Evolutionary conservation across 441 rosid genomes (phyloP).

Genomic region (Jatropha podagrica): DNA sequence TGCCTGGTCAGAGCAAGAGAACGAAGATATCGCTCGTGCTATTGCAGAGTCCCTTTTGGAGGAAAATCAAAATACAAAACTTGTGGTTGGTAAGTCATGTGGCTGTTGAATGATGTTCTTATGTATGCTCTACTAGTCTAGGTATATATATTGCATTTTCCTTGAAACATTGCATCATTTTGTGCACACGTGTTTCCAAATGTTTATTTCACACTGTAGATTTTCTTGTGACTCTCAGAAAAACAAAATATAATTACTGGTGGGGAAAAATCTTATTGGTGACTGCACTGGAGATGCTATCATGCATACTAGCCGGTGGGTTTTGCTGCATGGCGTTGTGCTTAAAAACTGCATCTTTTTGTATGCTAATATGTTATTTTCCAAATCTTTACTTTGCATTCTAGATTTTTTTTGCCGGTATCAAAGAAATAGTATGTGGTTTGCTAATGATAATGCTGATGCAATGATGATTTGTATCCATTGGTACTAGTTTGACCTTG

Average conservation of each 20-base stretch:
- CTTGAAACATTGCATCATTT: conserved; percentile 2
- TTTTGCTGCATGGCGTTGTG: neutral
- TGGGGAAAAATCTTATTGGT: neutral
- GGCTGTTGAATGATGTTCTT: conserved; percentile 11
- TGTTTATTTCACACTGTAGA: neutral
- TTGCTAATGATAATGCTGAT: neutral
- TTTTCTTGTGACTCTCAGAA: neutral
- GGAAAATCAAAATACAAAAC: conserved; percentile 47
- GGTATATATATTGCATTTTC: conserved; percentile 7
- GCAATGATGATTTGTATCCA: neutral
- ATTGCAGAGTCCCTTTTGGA: conserved; percentile 76
- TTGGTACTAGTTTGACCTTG: neutral
- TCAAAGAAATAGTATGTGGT: neutral
- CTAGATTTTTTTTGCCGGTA: neutral
- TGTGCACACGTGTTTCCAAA: neutral
- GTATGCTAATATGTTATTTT: neutral
- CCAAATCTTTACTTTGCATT: neutral
- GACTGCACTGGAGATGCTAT: neutral
- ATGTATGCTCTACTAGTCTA: conserved; percentile 8
- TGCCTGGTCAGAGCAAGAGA: conserved; percentile 51
- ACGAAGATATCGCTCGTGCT: conserved; percentile 78
- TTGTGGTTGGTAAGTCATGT: conserved; percentile 52
- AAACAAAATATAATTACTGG: neutral
- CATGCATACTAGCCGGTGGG: conserved; percentile 10
- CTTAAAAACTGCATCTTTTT: neutral